Conservation (phyloP, 2,329 filamentous ascomycete species). For the Venturia asperata region DNA sequence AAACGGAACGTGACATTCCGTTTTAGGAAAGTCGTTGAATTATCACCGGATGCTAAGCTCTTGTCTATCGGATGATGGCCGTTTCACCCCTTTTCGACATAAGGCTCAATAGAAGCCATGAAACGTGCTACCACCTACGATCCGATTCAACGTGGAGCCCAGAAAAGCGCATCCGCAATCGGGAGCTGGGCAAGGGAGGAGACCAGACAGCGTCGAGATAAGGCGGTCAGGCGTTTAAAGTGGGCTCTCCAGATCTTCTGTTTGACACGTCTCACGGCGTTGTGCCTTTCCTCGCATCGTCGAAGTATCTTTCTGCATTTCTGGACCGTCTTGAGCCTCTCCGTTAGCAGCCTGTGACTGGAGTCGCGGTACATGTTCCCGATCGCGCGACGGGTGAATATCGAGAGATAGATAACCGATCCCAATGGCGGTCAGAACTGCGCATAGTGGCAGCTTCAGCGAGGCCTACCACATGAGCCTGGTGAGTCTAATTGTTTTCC, state of each 20-base stretch:
- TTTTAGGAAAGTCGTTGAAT: not conserved
- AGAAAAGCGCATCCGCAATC: constrained; percentile 1
- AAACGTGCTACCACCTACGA: too few relatives aligned
- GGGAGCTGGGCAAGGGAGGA: constrained; percentile 1
- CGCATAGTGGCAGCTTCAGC: constrained; percentile 11
- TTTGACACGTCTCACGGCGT: not conserved
- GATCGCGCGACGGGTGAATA: not conserved
- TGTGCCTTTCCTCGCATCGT: constrained; percentile 3
- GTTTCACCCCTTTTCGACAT: not conserved
- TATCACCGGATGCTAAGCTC: not conserved
- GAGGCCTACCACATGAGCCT: constrained; percentile 7
- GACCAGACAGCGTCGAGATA: not conserved
- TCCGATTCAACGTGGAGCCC: not conserved
- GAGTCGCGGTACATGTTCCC: not conserved
- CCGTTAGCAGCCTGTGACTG: not conserved
- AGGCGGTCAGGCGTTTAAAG: not conserved
- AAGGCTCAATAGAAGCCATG: not conserved
- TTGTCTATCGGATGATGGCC: not conserved
- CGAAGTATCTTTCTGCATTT: not conserved
- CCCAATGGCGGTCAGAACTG: constrained; percentile 11
- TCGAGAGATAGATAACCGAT: not conserved
- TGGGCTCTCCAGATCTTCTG: constrained; percentile 1
- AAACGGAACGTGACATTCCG: not conserved
- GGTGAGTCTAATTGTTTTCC: not conserved
- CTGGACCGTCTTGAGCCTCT: constrained; percentile 2